phyloP scores from a whole-genome alignment of 202 grass and related monocot genomes.

The Carex arenaria region DNA sequence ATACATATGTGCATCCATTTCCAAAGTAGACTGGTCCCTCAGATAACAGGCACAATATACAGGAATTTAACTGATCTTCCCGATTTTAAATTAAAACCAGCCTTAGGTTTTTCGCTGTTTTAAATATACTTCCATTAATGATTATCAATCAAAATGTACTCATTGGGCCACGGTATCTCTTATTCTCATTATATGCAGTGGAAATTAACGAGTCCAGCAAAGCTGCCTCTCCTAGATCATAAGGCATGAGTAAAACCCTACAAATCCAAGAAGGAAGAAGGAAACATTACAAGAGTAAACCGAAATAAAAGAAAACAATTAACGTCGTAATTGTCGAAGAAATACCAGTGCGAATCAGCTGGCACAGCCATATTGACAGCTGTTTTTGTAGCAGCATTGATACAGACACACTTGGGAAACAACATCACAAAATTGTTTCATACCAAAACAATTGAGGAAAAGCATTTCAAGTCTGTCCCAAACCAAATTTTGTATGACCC shows the following conservation, averaged over 20 bases:
- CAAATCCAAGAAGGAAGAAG: not conserved
- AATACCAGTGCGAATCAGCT: not conserved
- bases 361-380: not conserved
- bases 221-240: slow-evolving; percentile 55
- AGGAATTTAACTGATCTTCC: not conserved
- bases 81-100: not conserved
- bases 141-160: slow-evolving; percentile 11
- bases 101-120: not conserved
- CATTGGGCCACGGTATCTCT: slow-evolving; percentile 60
- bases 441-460: not conserved
- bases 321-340: not conserved
- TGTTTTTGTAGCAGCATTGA: not conserved
- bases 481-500: not conserved
- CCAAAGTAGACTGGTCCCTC: too few species aligned
- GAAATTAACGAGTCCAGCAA: slow-evolving; percentile 54
- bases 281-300: not conserved
- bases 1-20: too few species aligned
- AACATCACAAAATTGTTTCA: not conserved
- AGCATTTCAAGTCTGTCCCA: not conserved
- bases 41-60: not conserved
- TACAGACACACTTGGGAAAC: not conserved
- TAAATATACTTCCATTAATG: not conserved
- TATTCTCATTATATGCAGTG: slow-evolving; percentile 79
- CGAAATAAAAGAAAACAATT: slow-evolving; percentile 1
- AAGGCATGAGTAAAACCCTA: slow-evolving; percentile 50